Percentiles rank a stretch among this genome's conserved stretches.
These are phyloP conservation scores for Rhodotorula sp. DNA, from an alignment of 1,284 basidiomycete species.

Conservation along the genomic window DNA sequence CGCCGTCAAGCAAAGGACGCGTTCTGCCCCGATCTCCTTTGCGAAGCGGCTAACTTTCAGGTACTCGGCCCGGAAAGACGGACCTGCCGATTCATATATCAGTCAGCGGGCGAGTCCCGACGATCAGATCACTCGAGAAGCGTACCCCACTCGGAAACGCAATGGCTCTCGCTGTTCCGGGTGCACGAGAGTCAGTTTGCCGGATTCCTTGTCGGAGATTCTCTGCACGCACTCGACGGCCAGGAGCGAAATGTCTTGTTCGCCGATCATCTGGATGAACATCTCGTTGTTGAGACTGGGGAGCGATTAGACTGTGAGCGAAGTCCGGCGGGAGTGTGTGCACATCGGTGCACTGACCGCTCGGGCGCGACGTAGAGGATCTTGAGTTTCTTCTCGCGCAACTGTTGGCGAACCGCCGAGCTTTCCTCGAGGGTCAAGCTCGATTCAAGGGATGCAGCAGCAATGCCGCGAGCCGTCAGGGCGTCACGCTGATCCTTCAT, in stretches of 20 bases:
- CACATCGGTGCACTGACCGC: conserved; percentile 13
- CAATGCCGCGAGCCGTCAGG: conserved; percentile 61
- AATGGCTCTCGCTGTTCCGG: conserved; percentile 48
- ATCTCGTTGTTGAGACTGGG: conserved; percentile 43
- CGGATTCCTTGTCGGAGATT: conserved; percentile 5
- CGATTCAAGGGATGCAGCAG: conserved; percentile 62
- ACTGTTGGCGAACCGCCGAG: conserved; percentile 57
- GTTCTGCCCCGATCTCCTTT: conserved; percentile 42
- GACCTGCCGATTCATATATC: conserved; percentile 32
- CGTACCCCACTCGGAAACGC: conserved; percentile 52
- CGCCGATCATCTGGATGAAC: conserved; percentile 36
- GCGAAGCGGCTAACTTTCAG: conserved; percentile 45
- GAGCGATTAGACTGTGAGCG: too few relatives aligned
- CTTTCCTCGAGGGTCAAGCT: conserved; percentile 61
- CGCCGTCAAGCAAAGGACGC: conserved; percentile 47
- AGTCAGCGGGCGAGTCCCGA: background rate
- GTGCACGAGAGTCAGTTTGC: conserved; percentile 45
- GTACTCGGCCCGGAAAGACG: conserved; percentile 47
- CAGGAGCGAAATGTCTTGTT: conserved; percentile 36
- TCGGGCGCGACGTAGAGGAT: conserved; percentile 81
- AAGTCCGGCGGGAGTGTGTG: too few relatives aligned
- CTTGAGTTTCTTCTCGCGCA: conserved; percentile 60
- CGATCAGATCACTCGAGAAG: conserved; percentile 43
- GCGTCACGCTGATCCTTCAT: conserved; percentile 76
- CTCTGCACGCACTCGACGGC: conserved; percentile 32